phyloP scores from a whole-genome alignment of 371 early-diverging fungal genomes.

The Funneliformis caledonium region DNA sequence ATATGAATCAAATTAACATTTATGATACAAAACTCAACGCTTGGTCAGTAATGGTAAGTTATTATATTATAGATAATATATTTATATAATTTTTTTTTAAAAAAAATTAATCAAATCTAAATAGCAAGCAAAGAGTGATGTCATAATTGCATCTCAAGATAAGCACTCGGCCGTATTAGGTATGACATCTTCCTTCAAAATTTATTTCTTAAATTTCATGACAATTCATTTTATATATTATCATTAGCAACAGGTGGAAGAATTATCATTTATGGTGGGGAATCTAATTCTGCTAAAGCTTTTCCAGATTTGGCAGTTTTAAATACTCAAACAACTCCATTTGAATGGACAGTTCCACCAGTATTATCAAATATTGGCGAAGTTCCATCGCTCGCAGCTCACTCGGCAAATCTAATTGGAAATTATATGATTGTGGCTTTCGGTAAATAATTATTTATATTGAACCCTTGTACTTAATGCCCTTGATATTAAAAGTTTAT shows the following conservation, averaged over 20 bases:
- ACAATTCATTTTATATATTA: no score
- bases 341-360: not conserved
- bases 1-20: not conserved
- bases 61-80: no score
- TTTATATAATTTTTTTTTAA: not conserved
- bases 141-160: no score
- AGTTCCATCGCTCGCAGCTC: not conserved
- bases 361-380: not conserved
- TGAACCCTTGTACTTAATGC: no score
- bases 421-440: no score
- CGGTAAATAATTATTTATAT: no score
- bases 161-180: constrained; percentile 1
- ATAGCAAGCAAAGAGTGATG: not conserved
- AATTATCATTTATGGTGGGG: not conserved
- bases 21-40: not conserved
- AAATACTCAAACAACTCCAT: not conserved
- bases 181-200: not conserved
- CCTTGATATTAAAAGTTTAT: no score
- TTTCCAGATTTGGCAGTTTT: not conserved
- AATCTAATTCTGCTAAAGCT: not conserved
- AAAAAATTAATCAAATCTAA: not conserved
- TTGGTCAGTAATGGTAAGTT: not conserved
- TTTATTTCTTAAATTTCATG: no score
- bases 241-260: not conserved
- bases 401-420: not conserved